Base-by-base conservation (phyloP, 108 stramenopile genomes). In the Nitzschia palea region DNA sequence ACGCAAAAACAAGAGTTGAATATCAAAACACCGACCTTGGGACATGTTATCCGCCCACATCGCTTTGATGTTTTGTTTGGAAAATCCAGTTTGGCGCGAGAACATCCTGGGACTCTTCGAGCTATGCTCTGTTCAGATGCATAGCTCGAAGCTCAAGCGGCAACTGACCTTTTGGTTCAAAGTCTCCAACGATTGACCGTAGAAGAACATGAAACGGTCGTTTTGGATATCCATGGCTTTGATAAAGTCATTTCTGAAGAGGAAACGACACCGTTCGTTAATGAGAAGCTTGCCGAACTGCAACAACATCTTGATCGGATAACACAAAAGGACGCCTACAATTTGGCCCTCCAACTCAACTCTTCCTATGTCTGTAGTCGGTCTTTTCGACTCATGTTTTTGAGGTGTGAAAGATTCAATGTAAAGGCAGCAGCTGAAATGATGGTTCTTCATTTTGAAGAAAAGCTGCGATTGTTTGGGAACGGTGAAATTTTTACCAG, bases 321-420 rank as follows among this genome's bases (percentile, higher is more conserved):
- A 32, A 25, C 14, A 25, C 20, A 42, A 5, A 74, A 74, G 34
- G 44, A 27, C 4, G 73, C 73, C 26, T 66, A 59, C 30, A 50
- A 66, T 42, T 32, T 44, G 22, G 70, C 79, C 4, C 0, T 58
- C 23, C 29, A 42, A 22, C 22, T 71, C n/a, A 68, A 67, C 36
- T 26, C 53, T 18, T 36, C 25, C n/a, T 82, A 75, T 43, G 78
- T 82, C 10, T 51, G 28, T 3, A 32, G 44, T 5, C 1, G 2
- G 2, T 32, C 52, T 10, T 78, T 82, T 33, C 78, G 70, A 22
- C 59, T 82, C 12, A 42, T 44, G 42, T 82, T 82, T 57, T 55
- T 82, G 44, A 73, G 80, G 18, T 57, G 54, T n/a, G 72, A 74
- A 33, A 26, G 31, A 17, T 82, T 78, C 37, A 70, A 82, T 71